Evolutionary conservation across 108 stramenopile species (phyloP).

Genomic region (Phaeodactylum tricornutum): DNA sequence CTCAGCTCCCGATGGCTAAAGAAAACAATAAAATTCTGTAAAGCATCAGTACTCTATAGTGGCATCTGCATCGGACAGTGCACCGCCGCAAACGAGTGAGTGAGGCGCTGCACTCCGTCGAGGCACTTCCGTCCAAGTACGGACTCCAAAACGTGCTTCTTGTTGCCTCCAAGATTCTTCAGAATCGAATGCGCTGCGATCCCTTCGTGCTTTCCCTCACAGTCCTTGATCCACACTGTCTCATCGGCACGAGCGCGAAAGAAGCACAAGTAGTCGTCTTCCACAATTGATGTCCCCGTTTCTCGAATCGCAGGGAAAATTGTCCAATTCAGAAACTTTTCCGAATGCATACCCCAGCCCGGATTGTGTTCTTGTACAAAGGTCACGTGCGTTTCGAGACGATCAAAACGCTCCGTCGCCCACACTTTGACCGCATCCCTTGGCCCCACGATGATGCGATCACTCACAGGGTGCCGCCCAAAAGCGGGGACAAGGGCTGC

Average conservation of each 20-base stretch:
- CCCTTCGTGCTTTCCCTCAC: too few species aligned
- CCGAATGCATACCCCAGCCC: slow-evolving; percentile 25
- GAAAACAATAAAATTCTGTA: too few species aligned
- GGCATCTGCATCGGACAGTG: too few species aligned
- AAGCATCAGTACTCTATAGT: too few species aligned
- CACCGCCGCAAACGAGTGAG: too few species aligned
- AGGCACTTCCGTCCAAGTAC: too few species aligned
- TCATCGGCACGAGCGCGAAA: slow-evolving; percentile 29
- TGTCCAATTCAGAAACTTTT: slow-evolving; percentile 22
- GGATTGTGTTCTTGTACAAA: slow-evolving; percentile 1
- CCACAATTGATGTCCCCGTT: slow-evolving; percentile 1
- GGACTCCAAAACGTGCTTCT: too few species aligned
- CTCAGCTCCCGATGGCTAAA: too few species aligned
- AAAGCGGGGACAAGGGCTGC: slow-evolving; percentile 11
- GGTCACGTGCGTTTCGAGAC: slow-evolving; percentile 15
- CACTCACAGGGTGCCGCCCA: slow-evolving; percentile 23
- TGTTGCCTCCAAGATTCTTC: too few species aligned
- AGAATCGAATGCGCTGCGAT: too few species aligned
- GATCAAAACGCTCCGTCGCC: slow-evolving; percentile 36
- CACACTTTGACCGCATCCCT: slow-evolving; percentile 36
- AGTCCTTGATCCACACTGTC: slow-evolving; percentile 23
- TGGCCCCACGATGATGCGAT: slow-evolving; percentile 44
- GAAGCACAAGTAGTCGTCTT: slow-evolving; percentile 26
- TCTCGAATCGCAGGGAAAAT: slow-evolving; percentile 23
- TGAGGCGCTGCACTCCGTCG: too few species aligned